Evolutionary conservation across 108 stramenopile genomes (phyloP).

Genomic region (Nannochloropsis salina): DNA sequence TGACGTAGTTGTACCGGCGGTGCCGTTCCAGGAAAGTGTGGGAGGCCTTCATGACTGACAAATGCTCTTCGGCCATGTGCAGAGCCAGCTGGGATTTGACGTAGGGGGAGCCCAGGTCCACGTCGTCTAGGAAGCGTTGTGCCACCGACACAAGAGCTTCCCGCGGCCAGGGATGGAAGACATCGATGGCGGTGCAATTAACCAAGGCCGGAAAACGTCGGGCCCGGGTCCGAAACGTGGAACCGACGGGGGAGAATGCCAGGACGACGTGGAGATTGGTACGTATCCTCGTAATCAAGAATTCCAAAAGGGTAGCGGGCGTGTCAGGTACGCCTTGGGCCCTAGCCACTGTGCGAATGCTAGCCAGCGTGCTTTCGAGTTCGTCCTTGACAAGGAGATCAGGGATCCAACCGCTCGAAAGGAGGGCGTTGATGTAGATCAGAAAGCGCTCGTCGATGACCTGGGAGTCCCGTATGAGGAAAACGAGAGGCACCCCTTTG

Average conservation of each 20-base stretch:
- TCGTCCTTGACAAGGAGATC: slow-evolving; percentile 81
- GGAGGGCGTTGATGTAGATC: slow-evolving; percentile 78
- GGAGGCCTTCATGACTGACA: slow-evolving; percentile 65
- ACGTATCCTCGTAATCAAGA: slow-evolving; percentile 65
- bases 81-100: slow-evolving; percentile 57
- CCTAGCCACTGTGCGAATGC: slow-evolving; percentile 69
- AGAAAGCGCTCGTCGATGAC: slow-evolving; percentile 79
- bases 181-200: slow-evolving; percentile 75
- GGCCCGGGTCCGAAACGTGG: slow-evolving; percentile 72
- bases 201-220: slow-evolving; percentile 78
- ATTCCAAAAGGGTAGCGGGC: slow-evolving; percentile 63
- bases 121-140: slow-evolving; percentile 65
- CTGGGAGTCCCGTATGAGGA: slow-evolving; percentile 79
- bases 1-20: slow-evolving; percentile 79
- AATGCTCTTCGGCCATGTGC: slow-evolving; percentile 82
- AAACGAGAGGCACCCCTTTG: slow-evolving; percentile 66
- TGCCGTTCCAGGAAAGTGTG: slow-evolving; percentile 61
- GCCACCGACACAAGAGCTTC: slow-evolving; percentile 78
- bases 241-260: slow-evolving; percentile 80
- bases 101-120: slow-evolving; percentile 55
- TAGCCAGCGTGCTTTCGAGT: slow-evolving; percentile 64
- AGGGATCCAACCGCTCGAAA: slow-evolving; percentile 76
- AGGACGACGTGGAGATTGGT: slow-evolving; percentile 73
- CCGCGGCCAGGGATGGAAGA: slow-evolving; percentile 81
- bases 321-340: slow-evolving; percentile 66